A percentile compares a stretch with the other conserved stretches of the same genome.
Evolutionary conservation across 768 basidiomycete species (phyloP).

Genomic region (Clitopilus hobsonii): DNA sequence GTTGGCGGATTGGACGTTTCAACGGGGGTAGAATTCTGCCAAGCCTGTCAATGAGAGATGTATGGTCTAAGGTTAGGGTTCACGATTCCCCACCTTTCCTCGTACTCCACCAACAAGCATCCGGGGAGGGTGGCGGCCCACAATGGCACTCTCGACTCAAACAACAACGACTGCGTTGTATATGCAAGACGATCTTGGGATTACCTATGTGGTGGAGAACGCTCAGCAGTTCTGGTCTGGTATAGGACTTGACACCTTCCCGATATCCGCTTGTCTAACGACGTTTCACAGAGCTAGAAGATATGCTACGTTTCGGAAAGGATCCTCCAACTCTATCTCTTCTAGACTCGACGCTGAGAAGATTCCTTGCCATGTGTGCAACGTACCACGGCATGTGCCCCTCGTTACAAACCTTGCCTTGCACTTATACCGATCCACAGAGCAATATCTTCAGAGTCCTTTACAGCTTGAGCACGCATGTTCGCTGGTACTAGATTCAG

Average conservation of each 20-base stretch:
- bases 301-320: slow-evolving; percentile 64
- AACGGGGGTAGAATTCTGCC: not conserved
- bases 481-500: slow-evolving; percentile 70
- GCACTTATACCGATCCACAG: slow-evolving; percentile 26
- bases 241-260: slow-evolving; percentile 29
- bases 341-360: slow-evolving; percentile 74
- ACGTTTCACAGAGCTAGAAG: slow-evolving; percentile 71
- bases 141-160: slow-evolving; percentile 22
- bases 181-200: slow-evolving; percentile 68
- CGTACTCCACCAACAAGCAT: not conserved
- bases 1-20: not conserved
- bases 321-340: slow-evolving; percentile 61
- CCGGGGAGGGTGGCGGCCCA: not conserved
- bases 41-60: not conserved
- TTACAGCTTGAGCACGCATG: slow-evolving; percentile 84
- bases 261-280: not conserved
- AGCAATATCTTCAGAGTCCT: slow-evolving; percentile 81
- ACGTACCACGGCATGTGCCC: slow-evolving; percentile 74
- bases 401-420: not conserved
- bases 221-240: slow-evolving; percentile 91
- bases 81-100: not conserved
- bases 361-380: slow-evolving; percentile 75
- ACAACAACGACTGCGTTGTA: slow-evolving; percentile 25
- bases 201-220: slow-evolving; percentile 77
- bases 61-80: not conserved